Conservation (phyloP, 208 protist species). For the Acanthamoeba healyi region DNA sequence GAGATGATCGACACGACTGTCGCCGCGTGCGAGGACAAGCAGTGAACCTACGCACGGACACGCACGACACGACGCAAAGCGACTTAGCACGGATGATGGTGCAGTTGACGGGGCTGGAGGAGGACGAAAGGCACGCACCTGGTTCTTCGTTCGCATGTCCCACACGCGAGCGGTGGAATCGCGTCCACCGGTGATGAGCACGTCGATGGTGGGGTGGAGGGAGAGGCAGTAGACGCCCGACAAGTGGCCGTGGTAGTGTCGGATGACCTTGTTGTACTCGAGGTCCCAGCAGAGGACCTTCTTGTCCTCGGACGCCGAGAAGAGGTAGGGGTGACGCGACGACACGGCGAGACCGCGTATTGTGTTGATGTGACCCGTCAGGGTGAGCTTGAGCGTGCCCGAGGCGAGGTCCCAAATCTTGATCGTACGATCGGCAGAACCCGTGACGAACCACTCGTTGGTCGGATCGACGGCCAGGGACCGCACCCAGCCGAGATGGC, state of each 20-base stretch:
- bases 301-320: slow-evolving; percentile 99
- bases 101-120: neutral
- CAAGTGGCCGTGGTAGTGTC: slow-evolving; percentile 98
- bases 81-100: neutral
- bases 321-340: slow-evolving; percentile 97
- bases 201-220: slow-evolving; percentile 97
- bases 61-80: too few relatives aligned
- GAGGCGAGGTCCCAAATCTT: slow-evolving; percentile 97
- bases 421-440: slow-evolving; percentile 98
- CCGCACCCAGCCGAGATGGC: slow-evolving; percentile 97
- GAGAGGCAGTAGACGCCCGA: slow-evolving; percentile 95
- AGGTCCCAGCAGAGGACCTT: slow-evolving; percentile 99
- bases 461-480: slow-evolving; percentile 96
- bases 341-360: slow-evolving; percentile 93
- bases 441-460: slow-evolving; percentile 99
- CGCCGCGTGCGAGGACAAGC: slow-evolving; percentile 95
- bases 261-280: slow-evolving; percentile 93
- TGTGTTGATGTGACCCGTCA: slow-evolving; percentile 98
- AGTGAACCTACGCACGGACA: slow-evolving; percentile 54
- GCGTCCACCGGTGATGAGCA: slow-evolving; percentile 98
- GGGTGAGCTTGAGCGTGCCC: slow-evolving; percentile 97
- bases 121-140: slow-evolving; percentile 45
- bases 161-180: slow-evolving; percentile 96
- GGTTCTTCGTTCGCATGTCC: slow-evolving; percentile 92
- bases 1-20: slow-evolving; percentile 94